A percentile compares a stretch with the other conserved stretches of the same genome.
These are phyloP conservation scores for Kuraishia capsulata DNA, from an alignment of 805 yeast genomes.

Conservation along the genomic window DNA sequence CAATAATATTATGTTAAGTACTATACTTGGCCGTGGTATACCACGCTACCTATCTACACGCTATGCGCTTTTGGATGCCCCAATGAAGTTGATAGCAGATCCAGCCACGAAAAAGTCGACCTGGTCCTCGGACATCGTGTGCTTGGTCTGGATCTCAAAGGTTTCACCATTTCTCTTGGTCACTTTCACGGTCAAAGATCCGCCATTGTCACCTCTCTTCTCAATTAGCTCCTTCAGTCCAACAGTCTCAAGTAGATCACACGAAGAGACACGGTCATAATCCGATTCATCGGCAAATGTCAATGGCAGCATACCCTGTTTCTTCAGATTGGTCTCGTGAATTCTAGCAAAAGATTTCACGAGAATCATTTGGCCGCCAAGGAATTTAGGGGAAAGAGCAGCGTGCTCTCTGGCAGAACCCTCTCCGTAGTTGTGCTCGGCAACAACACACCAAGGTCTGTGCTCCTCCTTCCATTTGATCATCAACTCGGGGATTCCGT, in stretches of 20 bases:
- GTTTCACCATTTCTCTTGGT: constrained; percentile 66
- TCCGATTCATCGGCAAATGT: constrained; percentile 87
- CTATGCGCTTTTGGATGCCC: constrained; percentile 18
- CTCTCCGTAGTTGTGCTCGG: constrained; percentile 98
- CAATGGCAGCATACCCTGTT: constrained; percentile 95
- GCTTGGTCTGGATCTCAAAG: constrained; percentile 69
- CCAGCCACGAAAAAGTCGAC: constrained; percentile 95
- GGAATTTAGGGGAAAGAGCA: constrained; percentile 88
- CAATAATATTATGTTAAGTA: too few relatives aligned
- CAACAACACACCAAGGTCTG: constrained; percentile 90
- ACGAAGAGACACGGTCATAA: constrained; percentile 70
- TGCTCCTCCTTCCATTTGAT: constrained; percentile 83
- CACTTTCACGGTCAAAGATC: constrained; percentile 59
- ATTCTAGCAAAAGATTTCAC: constrained; percentile 97
- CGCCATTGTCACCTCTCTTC: constrained; percentile 85
- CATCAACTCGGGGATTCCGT: constrained; percentile 93
- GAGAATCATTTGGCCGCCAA: constrained; percentile 83
- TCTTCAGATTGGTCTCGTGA: constrained; percentile 95
- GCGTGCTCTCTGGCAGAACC: constrained; percentile 99
- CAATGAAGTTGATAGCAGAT: constrained; percentile 86
- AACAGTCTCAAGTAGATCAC: constrained; percentile 71
- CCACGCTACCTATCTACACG: too few relatives aligned
- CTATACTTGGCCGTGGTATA: too few relatives aligned
- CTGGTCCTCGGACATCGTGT: constrained; percentile 96
- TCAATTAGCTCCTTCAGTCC: constrained; percentile 69